phyloP scores from a whole-genome alignment of 2,329 filamentous ascomycete species.

The Aspergillus neotritici region DNA sequence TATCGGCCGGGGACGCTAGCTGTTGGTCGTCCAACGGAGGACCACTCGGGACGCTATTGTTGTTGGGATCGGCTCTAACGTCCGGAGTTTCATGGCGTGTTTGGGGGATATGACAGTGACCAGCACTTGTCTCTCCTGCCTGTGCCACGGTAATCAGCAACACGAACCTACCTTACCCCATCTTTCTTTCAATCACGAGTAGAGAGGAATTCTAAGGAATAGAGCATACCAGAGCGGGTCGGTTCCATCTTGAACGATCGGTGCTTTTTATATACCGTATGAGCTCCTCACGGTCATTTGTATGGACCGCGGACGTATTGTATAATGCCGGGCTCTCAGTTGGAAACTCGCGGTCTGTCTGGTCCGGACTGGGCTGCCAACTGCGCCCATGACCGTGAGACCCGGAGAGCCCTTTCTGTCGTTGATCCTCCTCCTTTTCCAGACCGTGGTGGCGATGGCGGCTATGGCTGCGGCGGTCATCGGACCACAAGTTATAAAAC shows the following conservation, averaged over 20 bases:
- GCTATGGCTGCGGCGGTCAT: constrained; percentile 11
- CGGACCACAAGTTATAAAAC: constrained; percentile 22
- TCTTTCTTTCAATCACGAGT: background rate
- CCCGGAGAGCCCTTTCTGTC: constrained; percentile 9
- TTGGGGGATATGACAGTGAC: constrained; percentile 21
- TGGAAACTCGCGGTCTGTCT: too few species aligned
- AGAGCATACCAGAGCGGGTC: constrained; percentile 53
- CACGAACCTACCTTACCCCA: background rate
- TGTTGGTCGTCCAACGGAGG: constrained; percentile 34
- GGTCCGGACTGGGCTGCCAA: too few species aligned
- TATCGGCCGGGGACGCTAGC: constrained; percentile 55
- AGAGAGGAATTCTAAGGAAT: background rate
- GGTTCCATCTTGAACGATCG: constrained; percentile 69
- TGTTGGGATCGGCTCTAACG: constrained; percentile 7
- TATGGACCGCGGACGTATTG: constrained; percentile 19
- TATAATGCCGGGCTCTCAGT: constrained; percentile 13
- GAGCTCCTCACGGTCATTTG: constrained; percentile 63
- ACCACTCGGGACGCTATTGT: constrained; percentile 13
- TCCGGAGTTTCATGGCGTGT: constrained; percentile 16
- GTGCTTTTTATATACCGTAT: constrained; percentile 79
- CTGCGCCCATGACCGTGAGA: constrained; percentile 6
- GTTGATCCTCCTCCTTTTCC: constrained; percentile 8
- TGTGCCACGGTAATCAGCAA: constrained; percentile 7
- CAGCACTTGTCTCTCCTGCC: constrained; percentile 9
- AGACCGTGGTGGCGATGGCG: too few species aligned